Evolutionary conservation across 2,329 filamentous ascomycete genomes (phyloP).

Genomic region (Whalleya microplaca): DNA sequence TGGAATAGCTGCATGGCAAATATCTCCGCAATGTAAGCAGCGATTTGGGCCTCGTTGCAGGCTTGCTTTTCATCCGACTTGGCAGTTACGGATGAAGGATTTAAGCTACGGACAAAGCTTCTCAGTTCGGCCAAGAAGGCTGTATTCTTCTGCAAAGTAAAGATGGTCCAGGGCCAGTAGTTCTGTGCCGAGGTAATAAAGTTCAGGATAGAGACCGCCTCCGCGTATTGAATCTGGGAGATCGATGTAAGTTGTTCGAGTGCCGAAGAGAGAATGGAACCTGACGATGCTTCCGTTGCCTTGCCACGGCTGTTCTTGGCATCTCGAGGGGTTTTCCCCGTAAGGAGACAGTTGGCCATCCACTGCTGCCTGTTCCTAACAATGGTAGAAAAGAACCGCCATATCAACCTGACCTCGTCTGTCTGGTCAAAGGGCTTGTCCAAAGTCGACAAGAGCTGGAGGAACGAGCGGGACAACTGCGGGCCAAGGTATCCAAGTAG

Average conservation of each 20-base stretch:
- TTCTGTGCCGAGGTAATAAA: constrained; percentile 90
- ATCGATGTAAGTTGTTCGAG: constrained; percentile 72
- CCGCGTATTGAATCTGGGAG: constrained; percentile 62
- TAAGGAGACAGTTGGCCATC: constrained; percentile 92
- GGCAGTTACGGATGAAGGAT: constrained; percentile 53
- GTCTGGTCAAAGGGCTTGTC: constrained; percentile 74
- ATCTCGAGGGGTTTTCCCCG: constrained; percentile 81
- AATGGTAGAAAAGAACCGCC: constrained; percentile 84
- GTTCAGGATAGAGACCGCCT: constrained; percentile 77
- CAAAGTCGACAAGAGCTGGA: constrained; percentile 75
- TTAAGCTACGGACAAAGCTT: constrained; percentile 66
- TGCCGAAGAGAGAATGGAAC: constrained; percentile 75
- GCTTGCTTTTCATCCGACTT: constrained; percentile 60
- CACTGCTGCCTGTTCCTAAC: constrained; percentile 92
- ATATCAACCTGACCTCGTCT: constrained; percentile 69
- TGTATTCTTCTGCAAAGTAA: constrained; percentile 73
- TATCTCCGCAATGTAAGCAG: constrained; percentile 83
- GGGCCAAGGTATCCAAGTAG: constrained; percentile 88
- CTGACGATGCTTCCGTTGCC: constrained; percentile 50
- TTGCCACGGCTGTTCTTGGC: constrained; percentile 63
- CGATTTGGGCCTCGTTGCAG: constrained; percentile 70
- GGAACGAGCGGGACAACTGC: constrained; percentile 80
- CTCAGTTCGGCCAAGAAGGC: constrained; percentile 74
- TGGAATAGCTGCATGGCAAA: constrained; percentile 91
- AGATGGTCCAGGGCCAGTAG: constrained; percentile 93